phyloP scores from a whole-genome alignment of 495 filamentous ascomycete species.

The Aspergillus bertholletiae region DNA sequence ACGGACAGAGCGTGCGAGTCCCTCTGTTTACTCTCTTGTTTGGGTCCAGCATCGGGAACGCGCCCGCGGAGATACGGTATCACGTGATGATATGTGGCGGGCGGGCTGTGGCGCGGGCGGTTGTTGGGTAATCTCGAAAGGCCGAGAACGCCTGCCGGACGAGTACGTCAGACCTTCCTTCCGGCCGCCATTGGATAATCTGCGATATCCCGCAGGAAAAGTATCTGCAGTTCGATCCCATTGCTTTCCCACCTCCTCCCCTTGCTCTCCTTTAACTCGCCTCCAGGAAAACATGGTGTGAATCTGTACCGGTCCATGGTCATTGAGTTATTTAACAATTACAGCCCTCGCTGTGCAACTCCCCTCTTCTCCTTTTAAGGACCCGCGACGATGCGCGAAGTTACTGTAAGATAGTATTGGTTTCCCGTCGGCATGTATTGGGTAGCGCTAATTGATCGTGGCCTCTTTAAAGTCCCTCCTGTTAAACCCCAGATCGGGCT shows the following conservation, averaged over 20 bases:
- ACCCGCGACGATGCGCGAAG: constrained; percentile 30
- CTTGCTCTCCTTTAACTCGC: constrained; percentile 7
- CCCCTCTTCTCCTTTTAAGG: constrained; percentile 20
- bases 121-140: not conserved
- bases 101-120: not conserved
- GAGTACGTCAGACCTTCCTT: constrained; percentile 23
- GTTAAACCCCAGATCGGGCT: constrained; percentile 20
- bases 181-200: not conserved
- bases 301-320: constrained; percentile 12
- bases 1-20: constrained; percentile 9
- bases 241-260: constrained; percentile 1
- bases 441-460: constrained; percentile 21
- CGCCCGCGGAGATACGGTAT: constrained; percentile 18
- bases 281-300: constrained; percentile 31
- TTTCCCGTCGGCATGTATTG: not conserved
- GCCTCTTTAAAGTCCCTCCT: constrained; percentile 16
- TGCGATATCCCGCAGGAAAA: not conserved
- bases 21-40: constrained; percentile 36
- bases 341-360: constrained; percentile 26
- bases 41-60: constrained; percentile 22
- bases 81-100: constrained; percentile 15
- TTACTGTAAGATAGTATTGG: constrained; percentile 26
- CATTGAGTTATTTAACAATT: constrained; percentile 15
- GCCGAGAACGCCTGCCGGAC: constrained; percentile 16
- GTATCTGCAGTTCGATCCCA: not conserved